Base-by-base conservation (phyloP, 2,329 filamentous ascomycete species). In the Zalaria obscura region DNA sequence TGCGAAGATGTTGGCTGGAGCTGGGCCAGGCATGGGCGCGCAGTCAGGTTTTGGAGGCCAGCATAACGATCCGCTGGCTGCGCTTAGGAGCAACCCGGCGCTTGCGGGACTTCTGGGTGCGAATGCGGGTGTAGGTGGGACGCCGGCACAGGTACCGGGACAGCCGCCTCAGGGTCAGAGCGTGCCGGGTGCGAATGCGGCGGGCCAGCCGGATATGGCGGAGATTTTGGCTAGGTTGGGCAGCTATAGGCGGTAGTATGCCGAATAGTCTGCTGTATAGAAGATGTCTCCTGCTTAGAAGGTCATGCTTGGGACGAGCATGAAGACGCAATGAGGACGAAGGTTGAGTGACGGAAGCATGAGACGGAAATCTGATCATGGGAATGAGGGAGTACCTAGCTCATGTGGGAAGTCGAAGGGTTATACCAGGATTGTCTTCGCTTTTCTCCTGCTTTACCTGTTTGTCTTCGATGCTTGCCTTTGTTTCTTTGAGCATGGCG, bases 161-260 rank as follows among this genome's bases (percentile, higher is more conserved):
- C 47, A 45, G 11, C 58, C 56, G n/a, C 50, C 49, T 39, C 54
- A 55, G 35, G 52, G 51, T 5, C 58, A 57, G 40, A 34, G 41
- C 47, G 45, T 48, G 55, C 41, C 38, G 29, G 43, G 36, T 28
- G 45, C 47, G n/a, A 48, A 47, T 26, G 47, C 49, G 27, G 47
- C 48, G 34, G 52, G 51, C 32, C 60, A 61, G 44, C 60, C 64
- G 31, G 65, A 70, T 49, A 77, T 86, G 50, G 74, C 80, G 55
- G 80, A 83, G 51, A 83, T 87, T 40, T 81, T 87, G 73, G 78
- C 79, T 9, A 77, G 83, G 52, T 63, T 86, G 45, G 74, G 78
- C 37, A 75, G 73, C 50, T 80, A 75, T 53, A 69, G 77, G 47
- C 72, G 78, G 54, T 76, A 32, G 29, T 18, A 18, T 18, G 18